A percentile compares a stretch with the other conserved stretches of the same genome.
Conservation (phyloP, 1,284 basidiomycete species). For the Meira miltonrushii region DNA sequence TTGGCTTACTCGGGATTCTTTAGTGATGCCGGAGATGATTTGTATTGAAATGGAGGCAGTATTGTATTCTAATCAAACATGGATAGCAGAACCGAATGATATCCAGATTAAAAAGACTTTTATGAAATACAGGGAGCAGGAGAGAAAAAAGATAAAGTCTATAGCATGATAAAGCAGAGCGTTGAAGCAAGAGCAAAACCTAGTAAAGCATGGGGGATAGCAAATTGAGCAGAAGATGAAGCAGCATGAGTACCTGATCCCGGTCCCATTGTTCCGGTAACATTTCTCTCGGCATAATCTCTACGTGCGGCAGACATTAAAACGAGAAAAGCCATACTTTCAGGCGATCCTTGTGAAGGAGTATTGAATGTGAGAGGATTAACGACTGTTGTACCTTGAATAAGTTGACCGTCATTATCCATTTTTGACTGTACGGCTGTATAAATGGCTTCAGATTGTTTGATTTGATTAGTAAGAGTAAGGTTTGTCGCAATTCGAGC, state of each 20-base stretch:
- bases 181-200: background rate
- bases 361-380: constrained; percentile 37
- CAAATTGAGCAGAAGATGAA: background rate
- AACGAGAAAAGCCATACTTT: constrained; percentile 41
- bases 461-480: constrained; percentile 16
- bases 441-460: constrained; percentile 34
- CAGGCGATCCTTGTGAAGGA: constrained; percentile 32
- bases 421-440: constrained; percentile 27
- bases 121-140: background rate
- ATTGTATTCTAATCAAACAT: background rate
- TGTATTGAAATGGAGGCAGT: constrained; percentile 16
- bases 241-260: constrained; percentile 12
- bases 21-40: constrained; percentile 34
- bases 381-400: constrained; percentile 28
- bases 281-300: constrained; percentile 26
- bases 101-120: too few species aligned
- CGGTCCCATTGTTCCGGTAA: constrained; percentile 17
- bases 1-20: constrained; percentile 47
- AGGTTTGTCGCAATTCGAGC: constrained; percentile 24
- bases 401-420: constrained; percentile 26
- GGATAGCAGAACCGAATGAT: too few species aligned
- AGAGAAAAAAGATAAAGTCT: background rate
- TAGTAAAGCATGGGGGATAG: background rate
- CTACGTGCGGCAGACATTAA: constrained; percentile 41
- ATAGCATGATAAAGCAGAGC: background rate